Evolutionary conservation across 371 early-diverging fungal genomes (phyloP).

Genomic region (Quaeritorhiza haematococci): DNA sequence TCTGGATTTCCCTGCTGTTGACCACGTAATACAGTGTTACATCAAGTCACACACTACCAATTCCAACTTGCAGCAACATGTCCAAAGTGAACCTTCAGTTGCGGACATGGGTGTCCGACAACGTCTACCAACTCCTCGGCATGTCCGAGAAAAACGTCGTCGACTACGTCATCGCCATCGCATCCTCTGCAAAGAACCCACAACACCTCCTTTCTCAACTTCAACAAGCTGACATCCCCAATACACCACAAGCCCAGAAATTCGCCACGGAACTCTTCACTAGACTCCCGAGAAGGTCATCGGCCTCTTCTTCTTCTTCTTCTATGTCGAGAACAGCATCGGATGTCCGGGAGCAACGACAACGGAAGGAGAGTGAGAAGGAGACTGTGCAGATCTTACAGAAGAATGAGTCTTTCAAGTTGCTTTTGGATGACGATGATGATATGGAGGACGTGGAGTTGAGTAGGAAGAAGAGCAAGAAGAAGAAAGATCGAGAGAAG

Average conservation of each 20-base stretch:
- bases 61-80: no score
- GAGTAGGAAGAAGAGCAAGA: constrained; percentile 7
- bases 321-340: constrained; percentile 23
- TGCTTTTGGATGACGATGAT: constrained; percentile 53
- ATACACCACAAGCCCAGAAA: constrained; percentile 39
- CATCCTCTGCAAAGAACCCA: constrained; percentile 56
- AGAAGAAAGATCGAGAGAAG: constrained; percentile 13
- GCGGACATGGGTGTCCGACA: constrained; percentile 73
- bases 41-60: no score
- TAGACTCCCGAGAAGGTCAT: constrained; percentile 49
- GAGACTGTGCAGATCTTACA: constrained; percentile 51
- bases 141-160: constrained; percentile 66
- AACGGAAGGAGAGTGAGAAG: constrained; percentile 48
- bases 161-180: constrained; percentile 69
- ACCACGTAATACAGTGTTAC: no score
- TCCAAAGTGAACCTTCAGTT: no score
- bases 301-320: constrained; percentile 6
- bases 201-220: constrained; percentile 49
- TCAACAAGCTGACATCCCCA: constrained; percentile 52
- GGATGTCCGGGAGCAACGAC: constrained; percentile 29
- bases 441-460: constrained; percentile 8
- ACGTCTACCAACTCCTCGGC: constrained; percentile 67
- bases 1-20: no score
- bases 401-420: constrained; percentile 53
- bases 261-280: constrained; percentile 63